Percentiles rank a stretch among this genome's conserved stretches.
phyloP scores from a whole-genome alignment of 192 early-diverging fungal genomes.

The Pilaira anomala region DNA sequence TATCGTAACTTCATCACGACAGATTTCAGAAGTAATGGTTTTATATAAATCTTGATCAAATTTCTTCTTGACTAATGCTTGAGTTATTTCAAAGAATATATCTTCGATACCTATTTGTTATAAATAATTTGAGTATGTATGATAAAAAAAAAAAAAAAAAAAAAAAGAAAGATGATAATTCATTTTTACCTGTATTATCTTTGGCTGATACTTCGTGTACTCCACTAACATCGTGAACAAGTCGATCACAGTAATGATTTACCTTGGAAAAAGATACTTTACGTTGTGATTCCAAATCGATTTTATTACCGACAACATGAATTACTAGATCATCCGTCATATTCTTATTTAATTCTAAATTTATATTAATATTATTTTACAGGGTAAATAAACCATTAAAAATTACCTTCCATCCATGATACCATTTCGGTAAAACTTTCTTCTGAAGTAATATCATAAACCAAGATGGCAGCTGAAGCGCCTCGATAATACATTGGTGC shows the following conservation, averaged over 20 bases:
- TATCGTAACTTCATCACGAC: background rate
- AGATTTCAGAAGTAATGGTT: background rate
- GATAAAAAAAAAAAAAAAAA: no score
- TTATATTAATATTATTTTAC: background rate
- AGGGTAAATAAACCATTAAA: background rate
- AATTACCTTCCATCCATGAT: slow-evolving; percentile 54
- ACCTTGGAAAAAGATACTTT: slow-evolving; percentile 51
- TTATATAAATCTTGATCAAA: slow-evolving; percentile 10
- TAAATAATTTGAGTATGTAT: no score
- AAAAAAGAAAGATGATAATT: no score
- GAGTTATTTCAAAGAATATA: slow-evolving; percentile 48
- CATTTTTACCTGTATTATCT: slow-evolving; percentile 56
- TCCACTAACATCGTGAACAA: slow-evolving; percentile 51
- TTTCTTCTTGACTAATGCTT: slow-evolving; percentile 39
- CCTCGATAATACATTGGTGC: slow-evolving; percentile 72
- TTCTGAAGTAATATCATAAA: slow-evolving; percentile 69
- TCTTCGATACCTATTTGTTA: slow-evolving; percentile 38
- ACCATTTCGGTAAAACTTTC: slow-evolving; percentile 62
- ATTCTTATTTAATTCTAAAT: slow-evolving; percentile 56
- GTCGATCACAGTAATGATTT: slow-evolving; percentile 51
- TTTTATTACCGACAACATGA: slow-evolving; percentile 67
- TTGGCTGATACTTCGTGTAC: slow-evolving; percentile 69
- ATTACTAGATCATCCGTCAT: slow-evolving; percentile 62
- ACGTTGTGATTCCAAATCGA: slow-evolving; percentile 58
- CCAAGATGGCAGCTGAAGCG: slow-evolving; percentile 64